Base-by-base conservation (phyloP, 2,329 filamentous ascomycete species). In the Myotisia sp. region DNA sequence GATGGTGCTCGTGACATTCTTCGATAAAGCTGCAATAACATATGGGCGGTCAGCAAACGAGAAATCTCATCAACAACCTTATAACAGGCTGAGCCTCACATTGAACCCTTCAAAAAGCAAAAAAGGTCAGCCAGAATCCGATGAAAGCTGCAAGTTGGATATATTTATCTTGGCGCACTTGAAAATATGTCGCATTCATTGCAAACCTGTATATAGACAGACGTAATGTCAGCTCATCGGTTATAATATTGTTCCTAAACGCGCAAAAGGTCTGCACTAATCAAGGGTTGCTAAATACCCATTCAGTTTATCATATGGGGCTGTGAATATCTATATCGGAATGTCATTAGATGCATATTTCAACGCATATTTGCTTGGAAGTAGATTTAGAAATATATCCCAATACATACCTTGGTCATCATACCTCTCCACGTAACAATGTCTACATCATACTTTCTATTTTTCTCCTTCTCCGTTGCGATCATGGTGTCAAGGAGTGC, bases 361-460 rank as follows among this genome's bases (percentile, higher is more conserved):
- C 10, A 3, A 33, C 17, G 31, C 9, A 10, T n/a, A 28, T 34
- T 34, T 20, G 26, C 16, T 12, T 7, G 27, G 6, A 7, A 23
- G 22, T 6, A 23, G 22, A n/a, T 23, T 7, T 7, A 23, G 6
- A n/a, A 23, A 23, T 26, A n/a, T 20, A 10, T 18, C 5, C n/a
- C 3, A 3, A 9, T 14, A 17, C 57, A 34, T 52, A 86, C 84
- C 69, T 94, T 98, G 42, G 90, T 95, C 78, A 98, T 86, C 84
- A 95, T 94, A 23, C 90, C 90, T 49, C 90, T 69, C 87, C 87
- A 98, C 1, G 87, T 95, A 33, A 95, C 68, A 29, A 95, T 55
- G 47, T 92, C 75, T 2, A 79, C 78, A 41, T 85, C 76, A 20
- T 78, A 75, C 50, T 70, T 76, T 48, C 71, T 67, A 2, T 71